Conservation (phyloP, 352 stramenopile genomes). For the Phytophthora podocarpi region DNA sequence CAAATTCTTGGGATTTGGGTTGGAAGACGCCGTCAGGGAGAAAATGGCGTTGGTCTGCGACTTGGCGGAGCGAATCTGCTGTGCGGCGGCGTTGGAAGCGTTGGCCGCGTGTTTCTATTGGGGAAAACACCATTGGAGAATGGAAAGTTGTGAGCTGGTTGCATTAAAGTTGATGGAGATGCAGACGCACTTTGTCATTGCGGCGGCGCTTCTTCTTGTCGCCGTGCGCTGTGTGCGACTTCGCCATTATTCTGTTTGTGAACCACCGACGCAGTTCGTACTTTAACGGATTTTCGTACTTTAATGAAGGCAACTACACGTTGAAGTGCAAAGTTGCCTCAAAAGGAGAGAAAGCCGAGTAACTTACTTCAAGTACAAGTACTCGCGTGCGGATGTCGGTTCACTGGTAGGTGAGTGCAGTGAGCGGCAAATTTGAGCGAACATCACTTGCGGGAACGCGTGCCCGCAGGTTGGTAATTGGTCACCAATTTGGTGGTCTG, state of each 20-base stretch:
- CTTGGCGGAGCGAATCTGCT: constrained; percentile 49
- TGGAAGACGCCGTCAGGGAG: constrained; percentile 68
- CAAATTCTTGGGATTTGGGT: constrained; percentile 84
- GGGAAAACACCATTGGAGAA: too few species aligned
- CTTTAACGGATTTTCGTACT: constrained; percentile 12
- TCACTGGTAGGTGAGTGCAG: too few species aligned
- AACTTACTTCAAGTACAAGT: too few species aligned
- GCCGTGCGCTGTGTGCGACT: constrained; percentile 7
- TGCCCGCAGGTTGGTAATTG: too few species aligned
- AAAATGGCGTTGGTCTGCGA: constrained; percentile 75
- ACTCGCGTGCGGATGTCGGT: too few species aligned
- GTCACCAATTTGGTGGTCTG: too few species aligned
- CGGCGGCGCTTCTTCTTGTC: constrained; percentile 35
- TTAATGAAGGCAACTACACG: constrained; percentile 1
- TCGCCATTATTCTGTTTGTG: constrained; percentile 21
- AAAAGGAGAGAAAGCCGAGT: too few species aligned
- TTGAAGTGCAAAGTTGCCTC: too few species aligned
- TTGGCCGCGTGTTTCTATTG: constrained; percentile 27
- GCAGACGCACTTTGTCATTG: constrained; percentile 35
- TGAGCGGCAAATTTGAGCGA: too few species aligned
- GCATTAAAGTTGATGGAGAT: too few species aligned
- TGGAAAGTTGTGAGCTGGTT: too few species aligned
- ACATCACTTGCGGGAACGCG: too few species aligned
- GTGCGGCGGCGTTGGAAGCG: constrained; percentile 6
- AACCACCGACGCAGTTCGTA: constrained; percentile 20